Evolutionary conservation across 306 rosid genomes (phyloP).

Genomic region (Prosopis cineraria): DNA sequence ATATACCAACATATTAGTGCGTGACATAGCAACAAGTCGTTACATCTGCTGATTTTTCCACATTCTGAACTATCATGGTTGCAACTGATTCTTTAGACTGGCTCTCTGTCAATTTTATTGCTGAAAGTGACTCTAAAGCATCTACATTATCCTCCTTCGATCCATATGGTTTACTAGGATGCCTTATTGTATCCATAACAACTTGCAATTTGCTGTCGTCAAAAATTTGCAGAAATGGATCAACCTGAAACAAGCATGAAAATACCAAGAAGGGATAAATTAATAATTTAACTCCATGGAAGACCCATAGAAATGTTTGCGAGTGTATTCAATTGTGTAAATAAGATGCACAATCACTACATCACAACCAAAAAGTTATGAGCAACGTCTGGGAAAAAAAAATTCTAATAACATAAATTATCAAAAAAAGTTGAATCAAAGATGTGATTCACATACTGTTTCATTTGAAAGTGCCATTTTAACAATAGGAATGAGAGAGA

Average conservation of each 20-base stretch:
- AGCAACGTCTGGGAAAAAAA: conserved; percentile 9
- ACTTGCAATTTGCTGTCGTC: conserved; percentile 73
- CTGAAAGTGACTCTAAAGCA: conserved; percentile 64
- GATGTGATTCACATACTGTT: conserved; percentile 48
- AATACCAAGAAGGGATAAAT: conserved; percentile 6
- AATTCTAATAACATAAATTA: conserved; percentile 1
- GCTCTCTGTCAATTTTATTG: conserved; percentile 55
- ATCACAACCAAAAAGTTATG: not conserved
- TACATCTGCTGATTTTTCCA: conserved; percentile 60
- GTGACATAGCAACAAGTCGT: conserved; percentile 18
- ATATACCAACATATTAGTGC: conserved; percentile 12
- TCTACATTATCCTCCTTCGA: conserved; percentile 69
- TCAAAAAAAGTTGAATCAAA: conserved; percentile 22
- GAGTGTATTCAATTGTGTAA: not conserved
- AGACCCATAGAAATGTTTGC: conserved; percentile 9
- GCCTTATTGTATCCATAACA: conserved; percentile 37
- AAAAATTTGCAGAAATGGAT: conserved; percentile 75
- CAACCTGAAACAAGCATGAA: conserved; percentile 55
- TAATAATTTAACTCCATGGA: conserved; percentile 15
- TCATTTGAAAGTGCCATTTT: conserved; percentile 58
- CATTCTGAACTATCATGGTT: conserved; percentile 66
- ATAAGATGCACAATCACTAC: not conserved
- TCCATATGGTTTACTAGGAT: conserved; percentile 56
- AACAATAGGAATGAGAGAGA: conserved; percentile 62
- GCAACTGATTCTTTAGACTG: conserved; percentile 73